Evolutionary conservation across 768 basidiomycete species (phyloP), one percentile per base, ranked within the genome.

Genomic region (Suillus subaureus): DNA sequence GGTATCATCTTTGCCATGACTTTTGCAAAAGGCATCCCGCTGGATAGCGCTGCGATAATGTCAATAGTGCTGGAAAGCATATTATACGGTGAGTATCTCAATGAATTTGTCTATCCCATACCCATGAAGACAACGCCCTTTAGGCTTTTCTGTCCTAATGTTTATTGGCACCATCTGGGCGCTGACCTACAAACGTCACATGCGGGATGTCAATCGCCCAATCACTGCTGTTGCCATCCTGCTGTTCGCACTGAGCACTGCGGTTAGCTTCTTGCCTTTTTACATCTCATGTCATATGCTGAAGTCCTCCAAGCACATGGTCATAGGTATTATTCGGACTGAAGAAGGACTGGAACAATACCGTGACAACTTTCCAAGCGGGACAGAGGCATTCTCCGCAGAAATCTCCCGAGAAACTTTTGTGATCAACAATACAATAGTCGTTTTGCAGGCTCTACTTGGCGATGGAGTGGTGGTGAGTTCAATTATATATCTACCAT

Each of bases 61-160:
- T 67, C 73, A 9, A 63, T 57, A 40, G 67, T 65, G 2, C 13
- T 71, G 37, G 73, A 73, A 56, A 61, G 67, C 51, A 45, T 74
- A 7, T 65, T 73, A 45, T 73, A 73, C 61, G 64, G 64, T 64
- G 18, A 47, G 31, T 26, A 9, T 23, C 13, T 12, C n/a, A 62
- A 37, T n/a, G 13, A 18, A 1, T 16, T 37, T 4, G 0, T 15
- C 35, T 4, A 11, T 35, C 26, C 13, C 54, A 35, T 7, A 26
- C 9, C 28, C 12, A 35, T 9, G 35, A 28, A 26, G 33, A 39
- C 61, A 33, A 28, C 23, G 21, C 23, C 23, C 13, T 23, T 8
- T 61, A 79, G 79, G 79, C 0, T 77, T 79, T 63, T 79, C 78
- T 6, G 39, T 78, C 33, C 62, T 79, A 45, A 79, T 79, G 79